Base-by-base conservation (phyloP, 768 basidiomycete genomes). In the Astraeus odoratus region DNA sequence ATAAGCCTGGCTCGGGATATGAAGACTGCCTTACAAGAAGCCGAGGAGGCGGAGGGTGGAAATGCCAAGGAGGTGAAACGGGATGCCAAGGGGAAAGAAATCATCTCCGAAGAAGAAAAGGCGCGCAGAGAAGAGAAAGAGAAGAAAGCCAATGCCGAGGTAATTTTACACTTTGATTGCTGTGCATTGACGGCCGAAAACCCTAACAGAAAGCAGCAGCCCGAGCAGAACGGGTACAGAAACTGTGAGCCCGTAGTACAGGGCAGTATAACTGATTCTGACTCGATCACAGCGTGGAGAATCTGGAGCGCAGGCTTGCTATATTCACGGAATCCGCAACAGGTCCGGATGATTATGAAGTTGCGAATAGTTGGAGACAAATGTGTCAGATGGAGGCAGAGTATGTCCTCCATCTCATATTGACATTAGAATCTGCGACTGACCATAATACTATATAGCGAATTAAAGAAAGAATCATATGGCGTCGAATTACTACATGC, bases 1-100 rank as follows among this genome's bases (percentile, higher is more conserved):
- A 92, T 94, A 54, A 87, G 86, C 49, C 68, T 95, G 43, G 92
- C 88, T 24, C 74, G 77, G 55, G 92, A 95, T 56, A 93, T 95
- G 92, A 95, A 95, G 70, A 75, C 83, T 2, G 92, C 89, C 4
- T 64, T 94, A 57, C 91, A 94, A 57, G 90, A 93, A 58, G 89
- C 81, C 0, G 86, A 85, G 29, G 86, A 86, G 40, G 77, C 72
- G 0, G 81, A 81, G 46, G 73, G 67, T 16, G 64, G 59, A n/a
- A 64, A 61, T 26, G 67, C 66, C 47, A 65, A 68, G 48, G 57
- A 58, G 13, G 69, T 69, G 43, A 64, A 55, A 44, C 69, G 72
- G 1, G 84, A 79, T 55, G 73, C 71, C 23, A 77, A 74, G 49
- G 78, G 76, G 31, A 60, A 65, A 60, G 74, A 76, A 41, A 74